Evolutionary conservation across 192 early-diverging fungal genomes (phyloP).

Genomic region (Backusella luteola): DNA sequence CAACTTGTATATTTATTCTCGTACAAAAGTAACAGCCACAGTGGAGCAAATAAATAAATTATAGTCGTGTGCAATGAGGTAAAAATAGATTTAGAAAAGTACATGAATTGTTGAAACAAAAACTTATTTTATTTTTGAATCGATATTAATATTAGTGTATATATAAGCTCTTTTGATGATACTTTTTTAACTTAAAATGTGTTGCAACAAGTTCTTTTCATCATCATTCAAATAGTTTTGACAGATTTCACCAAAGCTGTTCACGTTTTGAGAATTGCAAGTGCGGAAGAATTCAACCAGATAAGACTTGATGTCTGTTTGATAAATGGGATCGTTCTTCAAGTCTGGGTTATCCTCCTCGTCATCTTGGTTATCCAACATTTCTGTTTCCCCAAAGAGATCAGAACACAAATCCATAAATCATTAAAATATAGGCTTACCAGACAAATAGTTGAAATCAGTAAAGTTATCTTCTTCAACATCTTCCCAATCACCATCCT

Average conservation of each 20-base stretch:
- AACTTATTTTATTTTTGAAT: neutral
- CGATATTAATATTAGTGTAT: neutral
- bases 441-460: constrained; percentile 45
- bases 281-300: constrained; percentile 57
- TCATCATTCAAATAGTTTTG: constrained; percentile 36
- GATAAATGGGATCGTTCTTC: constrained; percentile 64
- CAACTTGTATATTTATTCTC: too few relatives aligned
- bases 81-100: too few relatives aligned
- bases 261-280: constrained; percentile 47
- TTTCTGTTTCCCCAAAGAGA: neutral
- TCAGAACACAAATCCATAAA: constrained; percentile 1
- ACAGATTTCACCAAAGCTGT: constrained; percentile 37
- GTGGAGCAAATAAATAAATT: too few relatives aligned
- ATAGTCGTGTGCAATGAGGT: too few relatives aligned
- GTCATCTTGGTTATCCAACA: constrained; percentile 53
- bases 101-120: too few relatives aligned
- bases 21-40: too few relatives aligned
- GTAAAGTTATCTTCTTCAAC: constrained; percentile 49
- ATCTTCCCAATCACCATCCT: constrained; percentile 66
- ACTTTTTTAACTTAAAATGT: neutral
- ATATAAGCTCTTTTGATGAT: neutral
- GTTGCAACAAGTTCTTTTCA: constrained; percentile 18
- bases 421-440: constrained; percentile 23
- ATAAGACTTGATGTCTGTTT: constrained; percentile 65
- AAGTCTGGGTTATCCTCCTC: constrained; percentile 65